Conservation (phyloP, 1,284 basidiomycete genomes). For the Cutaneotrichosporon cutaneum region DNA sequence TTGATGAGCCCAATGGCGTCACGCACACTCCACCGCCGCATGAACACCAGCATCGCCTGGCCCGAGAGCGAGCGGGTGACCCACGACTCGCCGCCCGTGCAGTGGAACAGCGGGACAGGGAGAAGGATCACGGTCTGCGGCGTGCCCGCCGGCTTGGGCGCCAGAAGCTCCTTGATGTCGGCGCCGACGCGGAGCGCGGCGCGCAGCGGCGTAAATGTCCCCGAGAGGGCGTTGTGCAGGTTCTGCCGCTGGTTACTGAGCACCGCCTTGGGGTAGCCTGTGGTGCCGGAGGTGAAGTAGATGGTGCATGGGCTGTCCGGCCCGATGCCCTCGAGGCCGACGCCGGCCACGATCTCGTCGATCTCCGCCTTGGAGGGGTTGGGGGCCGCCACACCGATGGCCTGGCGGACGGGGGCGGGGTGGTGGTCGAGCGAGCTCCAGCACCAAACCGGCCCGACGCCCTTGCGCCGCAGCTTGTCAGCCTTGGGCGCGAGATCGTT, state of each 20-base stretch:
- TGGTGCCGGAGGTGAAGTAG: conserved; percentile 40
- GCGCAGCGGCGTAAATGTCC: conserved; percentile 30
- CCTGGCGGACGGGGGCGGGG: neutral
- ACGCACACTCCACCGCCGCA: conserved; percentile 37
- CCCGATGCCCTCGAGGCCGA: conserved; percentile 9
- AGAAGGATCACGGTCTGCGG: conserved; percentile 35
- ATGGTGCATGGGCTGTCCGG: conserved; percentile 30
- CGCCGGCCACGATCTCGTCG: conserved; percentile 10
- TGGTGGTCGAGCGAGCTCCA: conserved; percentile 1
- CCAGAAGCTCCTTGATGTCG: conserved; percentile 18
- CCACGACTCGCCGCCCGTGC: conserved; percentile 49
- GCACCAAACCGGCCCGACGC: conserved; percentile 12
- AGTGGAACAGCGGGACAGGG: conserved; percentile 49
- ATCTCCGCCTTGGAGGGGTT: neutral
- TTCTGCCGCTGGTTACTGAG: conserved; percentile 38
- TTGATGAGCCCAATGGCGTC: conserved; percentile 37
- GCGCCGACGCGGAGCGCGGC: conserved; percentile 37
- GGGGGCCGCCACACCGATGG: neutral
- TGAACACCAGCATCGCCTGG: conserved; percentile 41
- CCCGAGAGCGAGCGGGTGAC: conserved; percentile 39
- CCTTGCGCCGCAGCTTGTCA: neutral
- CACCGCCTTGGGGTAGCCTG: conserved; percentile 40
- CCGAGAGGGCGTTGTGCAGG: conserved; percentile 18
- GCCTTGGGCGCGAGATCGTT: conserved; percentile 24
- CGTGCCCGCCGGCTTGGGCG: neutral